phyloP scores from a whole-genome alignment of 768 basidiomycete species.

The Pleurotus cornucopiae region DNA sequence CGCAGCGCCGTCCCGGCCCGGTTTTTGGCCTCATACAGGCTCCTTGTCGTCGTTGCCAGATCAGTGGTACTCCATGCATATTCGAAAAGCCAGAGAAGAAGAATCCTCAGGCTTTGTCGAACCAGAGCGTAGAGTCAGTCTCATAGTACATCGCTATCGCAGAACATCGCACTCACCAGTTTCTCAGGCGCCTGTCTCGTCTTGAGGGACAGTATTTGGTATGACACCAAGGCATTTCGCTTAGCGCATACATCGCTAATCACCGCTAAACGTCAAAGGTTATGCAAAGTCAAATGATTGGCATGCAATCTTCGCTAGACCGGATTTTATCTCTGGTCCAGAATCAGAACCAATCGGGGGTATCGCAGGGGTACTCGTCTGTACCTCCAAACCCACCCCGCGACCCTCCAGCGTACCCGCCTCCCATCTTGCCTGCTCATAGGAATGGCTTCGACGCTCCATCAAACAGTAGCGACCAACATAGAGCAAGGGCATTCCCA shows the following conservation, averaged over 20 bases:
- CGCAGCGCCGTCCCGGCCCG: slow-evolving; percentile 70
- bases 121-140: slow-evolving; percentile 71
- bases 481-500: slow-evolving; percentile 56
- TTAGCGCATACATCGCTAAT: background rate
- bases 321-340: slow-evolving; percentile 72
- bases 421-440: slow-evolving; percentile 26
- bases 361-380: slow-evolving; percentile 3
- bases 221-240: slow-evolving; percentile 17
- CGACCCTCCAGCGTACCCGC: slow-evolving; percentile 26
- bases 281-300: slow-evolving; percentile 93
- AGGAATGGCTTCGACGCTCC: slow-evolving; percentile 37
- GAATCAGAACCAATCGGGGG: slow-evolving; percentile 25
- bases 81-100: slow-evolving; percentile 95
- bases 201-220: slow-evolving; percentile 86
- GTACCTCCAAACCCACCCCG: slow-evolving; percentile 26
- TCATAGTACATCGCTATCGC: slow-evolving; percentile 9
- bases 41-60: slow-evolving; percentile 86
- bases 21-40: slow-evolving; percentile 68
- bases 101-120: slow-evolving; percentile 52
- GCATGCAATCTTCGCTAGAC: slow-evolving; percentile 87
- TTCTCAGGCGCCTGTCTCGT: slow-evolving; percentile 68
- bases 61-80: slow-evolving; percentile 74
- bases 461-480: slow-evolving; percentile 26
- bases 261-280: slow-evolving; percentile 39
- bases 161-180: slow-evolving; percentile 15